Evolutionary conservation across 2,329 filamentous ascomycete species (phyloP).

Genomic region (Canariomyces notabilis): DNA sequence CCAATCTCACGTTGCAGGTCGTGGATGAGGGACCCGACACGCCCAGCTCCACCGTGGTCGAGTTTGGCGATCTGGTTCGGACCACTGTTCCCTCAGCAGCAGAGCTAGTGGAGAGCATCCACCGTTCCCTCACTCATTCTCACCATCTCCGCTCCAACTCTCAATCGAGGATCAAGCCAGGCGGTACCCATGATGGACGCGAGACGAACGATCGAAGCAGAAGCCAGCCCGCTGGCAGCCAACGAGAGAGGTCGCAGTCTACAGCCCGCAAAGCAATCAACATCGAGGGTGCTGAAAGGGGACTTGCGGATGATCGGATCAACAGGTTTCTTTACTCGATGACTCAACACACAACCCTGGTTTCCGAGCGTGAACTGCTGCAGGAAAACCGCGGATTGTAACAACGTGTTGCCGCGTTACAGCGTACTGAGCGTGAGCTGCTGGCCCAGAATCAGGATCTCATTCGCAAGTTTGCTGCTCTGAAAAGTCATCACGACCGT

Average conservation of each 20-base stretch:
- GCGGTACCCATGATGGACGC: not conserved
- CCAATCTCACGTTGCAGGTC: not conserved
- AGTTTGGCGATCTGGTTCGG: constrained; percentile 8
- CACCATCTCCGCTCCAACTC: not conserved
- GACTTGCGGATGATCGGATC: constrained; percentile 6
- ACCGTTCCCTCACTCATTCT: constrained; percentile 2
- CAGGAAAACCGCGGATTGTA: constrained; percentile 14
- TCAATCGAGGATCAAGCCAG: constrained; percentile 3
- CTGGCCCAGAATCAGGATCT: constrained; percentile 14
- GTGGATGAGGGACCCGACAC: constrained; percentile 7
- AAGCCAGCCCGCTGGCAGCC: not conserved
- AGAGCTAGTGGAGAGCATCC: constrained; percentile 3
- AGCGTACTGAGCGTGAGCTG: constrained; percentile 14
- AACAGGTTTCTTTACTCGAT: constrained; percentile 10
- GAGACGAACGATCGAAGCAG: constrained; percentile 1
- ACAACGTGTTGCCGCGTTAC: constrained; percentile 12
- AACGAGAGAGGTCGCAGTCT: constrained; percentile 8
- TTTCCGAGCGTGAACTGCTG: constrained; percentile 4
- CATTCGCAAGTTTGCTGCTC: not conserved
- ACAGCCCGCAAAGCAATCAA: not conserved
- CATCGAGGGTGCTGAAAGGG: not conserved
- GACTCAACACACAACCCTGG: constrained; percentile 1
- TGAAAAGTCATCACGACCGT: constrained; percentile 13
- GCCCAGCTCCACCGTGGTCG: constrained; percentile 10
- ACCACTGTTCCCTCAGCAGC: constrained; percentile 4